A percentile compares a stretch with the other conserved stretches of the same genome.
These are phyloP conservation scores for Candida nonsorbophila DNA, from an alignment of 805 yeast species.

Conservation along the genomic window DNA sequence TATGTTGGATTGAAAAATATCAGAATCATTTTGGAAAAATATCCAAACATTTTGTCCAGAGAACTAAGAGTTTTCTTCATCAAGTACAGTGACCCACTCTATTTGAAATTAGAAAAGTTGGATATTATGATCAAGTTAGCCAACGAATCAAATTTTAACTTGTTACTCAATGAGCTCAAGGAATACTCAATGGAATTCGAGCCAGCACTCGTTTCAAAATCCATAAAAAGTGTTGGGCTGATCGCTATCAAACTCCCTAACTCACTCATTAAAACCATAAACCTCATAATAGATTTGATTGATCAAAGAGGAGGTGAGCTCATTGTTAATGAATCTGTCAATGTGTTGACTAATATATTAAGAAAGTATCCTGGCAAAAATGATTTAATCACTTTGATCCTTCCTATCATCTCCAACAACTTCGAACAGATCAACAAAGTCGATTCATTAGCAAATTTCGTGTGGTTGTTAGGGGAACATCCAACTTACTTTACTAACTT, in stretches of 20 bases:
- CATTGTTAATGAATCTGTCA: conserved; percentile 53
- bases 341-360: conserved; percentile 59
- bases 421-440: conserved; percentile 23
- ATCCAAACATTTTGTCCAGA: conserved; percentile 70
- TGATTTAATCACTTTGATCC: conserved; percentile 43
- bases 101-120: conserved; percentile 69
- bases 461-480: conserved; percentile 72
- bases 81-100: conserved; percentile 79
- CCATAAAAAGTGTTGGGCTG: conserved; percentile 66
- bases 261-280: conserved; percentile 53
- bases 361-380: conserved; percentile 58
- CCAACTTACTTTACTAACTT: conserved; percentile 55
- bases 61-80: conserved; percentile 88
- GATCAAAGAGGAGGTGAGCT: conserved; percentile 63
- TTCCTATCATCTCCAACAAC: conserved; percentile 49
- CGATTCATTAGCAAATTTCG: conserved; percentile 50
- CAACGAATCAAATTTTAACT: conserved; percentile 50
- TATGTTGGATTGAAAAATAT: conserved; percentile 90
- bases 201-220: conserved; percentile 62
- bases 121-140: conserved; percentile 71
- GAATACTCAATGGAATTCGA: conserved; percentile 87
- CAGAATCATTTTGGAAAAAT: conserved; percentile 81
- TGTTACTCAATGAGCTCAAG: conserved; percentile 63
- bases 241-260: conserved; percentile 60
- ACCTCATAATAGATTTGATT: conserved; percentile 52